These are phyloP conservation scores for Botrytis byssoidea DNA, from an alignment of 2,329 filamentous ascomycete species.

Conservation along the genomic window DNA sequence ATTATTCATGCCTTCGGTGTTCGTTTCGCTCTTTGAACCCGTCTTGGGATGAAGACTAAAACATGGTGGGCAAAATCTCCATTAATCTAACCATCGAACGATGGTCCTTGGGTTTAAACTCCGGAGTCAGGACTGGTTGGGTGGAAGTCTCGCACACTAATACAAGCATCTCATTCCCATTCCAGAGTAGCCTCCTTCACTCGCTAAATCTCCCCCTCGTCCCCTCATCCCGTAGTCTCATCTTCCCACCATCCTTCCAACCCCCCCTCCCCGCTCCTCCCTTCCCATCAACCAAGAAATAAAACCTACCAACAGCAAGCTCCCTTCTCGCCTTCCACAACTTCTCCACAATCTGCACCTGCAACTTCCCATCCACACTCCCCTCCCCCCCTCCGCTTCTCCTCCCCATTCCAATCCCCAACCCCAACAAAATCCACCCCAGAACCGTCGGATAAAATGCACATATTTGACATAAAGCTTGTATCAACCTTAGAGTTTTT, in stretches of 20 bases:
- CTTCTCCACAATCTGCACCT: conserved; percentile 37
- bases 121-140: not conserved
- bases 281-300: not conserved
- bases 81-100: not conserved
- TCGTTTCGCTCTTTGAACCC: not conserved
- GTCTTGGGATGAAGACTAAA: not conserved
- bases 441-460: conserved; percentile 43
- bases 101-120: not conserved
- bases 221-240: not conserved
- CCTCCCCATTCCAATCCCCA: conserved; percentile 39
- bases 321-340: conserved; percentile 43
- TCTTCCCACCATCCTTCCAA: too few relatives aligned
- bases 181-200: not conserved
- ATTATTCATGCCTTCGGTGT: too few relatives aligned
- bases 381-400: not conserved
- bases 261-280: not conserved
- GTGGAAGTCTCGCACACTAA: not conserved
- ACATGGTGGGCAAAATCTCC: not conserved
- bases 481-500: conserved; percentile 57
- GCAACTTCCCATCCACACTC: conserved; percentile 8
- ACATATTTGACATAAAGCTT: conserved; percentile 51
- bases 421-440: not conserved
- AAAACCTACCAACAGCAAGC: conserved; percentile 44
- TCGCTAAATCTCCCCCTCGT: not conserved
- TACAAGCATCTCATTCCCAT: not conserved